Evolutionary conservation across 192 early-diverging fungal genomes (phyloP).

Genomic region (Linnemannia elongata): DNA sequence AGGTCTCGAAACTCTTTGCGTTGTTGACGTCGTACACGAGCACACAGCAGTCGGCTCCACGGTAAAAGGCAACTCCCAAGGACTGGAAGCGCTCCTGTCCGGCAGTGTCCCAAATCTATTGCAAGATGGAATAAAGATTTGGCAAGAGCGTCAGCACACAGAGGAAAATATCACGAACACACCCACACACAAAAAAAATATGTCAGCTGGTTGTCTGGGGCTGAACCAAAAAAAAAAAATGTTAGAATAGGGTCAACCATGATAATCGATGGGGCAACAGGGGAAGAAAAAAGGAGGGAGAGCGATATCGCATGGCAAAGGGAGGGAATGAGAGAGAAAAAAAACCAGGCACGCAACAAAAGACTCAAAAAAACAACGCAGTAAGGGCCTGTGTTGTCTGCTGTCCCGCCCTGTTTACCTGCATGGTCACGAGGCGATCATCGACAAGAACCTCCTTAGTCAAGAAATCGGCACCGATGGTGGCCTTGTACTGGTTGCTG

Average conservation of each 20-base stretch:
- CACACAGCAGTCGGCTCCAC: constrained; percentile 99
- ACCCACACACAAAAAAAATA: background rate
- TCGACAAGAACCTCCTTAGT: constrained; percentile 97
- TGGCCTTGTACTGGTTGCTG: constrained; percentile 98
- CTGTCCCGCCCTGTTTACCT: constrained; percentile 66
- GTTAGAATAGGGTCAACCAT: background rate
- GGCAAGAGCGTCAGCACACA: background rate
- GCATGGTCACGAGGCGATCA: constrained; percentile 94
- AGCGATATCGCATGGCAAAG: background rate
- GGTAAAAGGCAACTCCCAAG: constrained; percentile 98
- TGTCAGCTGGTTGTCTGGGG: constrained; percentile 10
- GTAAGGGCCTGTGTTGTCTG: background rate
- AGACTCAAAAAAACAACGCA: constrained; percentile 12
- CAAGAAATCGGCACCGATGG: constrained; percentile 99
- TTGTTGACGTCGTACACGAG: constrained; percentile 98
- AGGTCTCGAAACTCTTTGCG: constrained; percentile 92
- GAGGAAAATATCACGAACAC: background rate
- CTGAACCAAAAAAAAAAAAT: constrained; percentile 16
- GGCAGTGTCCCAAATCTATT: constrained; percentile 97
- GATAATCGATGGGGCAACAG: background rate
- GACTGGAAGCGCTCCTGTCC: constrained; percentile 99
- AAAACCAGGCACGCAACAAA: background rate
- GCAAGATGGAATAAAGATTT: constrained; percentile 8
- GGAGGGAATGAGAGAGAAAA: background rate
- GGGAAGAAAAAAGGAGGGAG: background rate